Evolutionary conservation across 2,329 filamentous ascomycete genomes (phyloP).

Genomic region (Fusarium denticulatum): DNA sequence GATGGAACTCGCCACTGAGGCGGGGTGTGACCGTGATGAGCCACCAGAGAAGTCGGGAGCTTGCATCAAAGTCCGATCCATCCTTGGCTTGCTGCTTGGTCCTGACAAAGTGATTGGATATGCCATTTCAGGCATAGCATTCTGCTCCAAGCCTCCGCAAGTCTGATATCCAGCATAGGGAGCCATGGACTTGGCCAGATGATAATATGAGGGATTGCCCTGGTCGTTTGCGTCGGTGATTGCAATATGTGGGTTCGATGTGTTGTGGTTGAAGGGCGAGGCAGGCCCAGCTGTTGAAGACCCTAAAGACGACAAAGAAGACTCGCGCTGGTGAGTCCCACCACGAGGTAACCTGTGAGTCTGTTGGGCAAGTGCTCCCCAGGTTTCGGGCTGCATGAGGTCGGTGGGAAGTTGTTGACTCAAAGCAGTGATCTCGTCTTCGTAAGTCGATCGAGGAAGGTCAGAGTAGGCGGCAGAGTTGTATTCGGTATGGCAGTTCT

Average conservation of each 20-base stretch:
- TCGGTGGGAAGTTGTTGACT: slow-evolving; percentile 39
- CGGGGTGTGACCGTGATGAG: slow-evolving; percentile 58
- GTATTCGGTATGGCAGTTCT: slow-evolving; percentile 35
- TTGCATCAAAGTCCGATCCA: slow-evolving; percentile 56
- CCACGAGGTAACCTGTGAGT: slow-evolving; percentile 52
- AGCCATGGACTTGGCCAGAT: slow-evolving; percentile 58
- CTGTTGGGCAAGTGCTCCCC: slow-evolving; percentile 51
- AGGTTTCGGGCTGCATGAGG: slow-evolving; percentile 56
- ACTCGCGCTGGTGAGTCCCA: slow-evolving; percentile 66
- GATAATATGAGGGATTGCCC: slow-evolving; percentile 55
- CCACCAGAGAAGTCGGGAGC: slow-evolving; percentile 57
- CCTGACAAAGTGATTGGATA: slow-evolving; percentile 54
- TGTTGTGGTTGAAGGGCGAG: slow-evolving; percentile 66
- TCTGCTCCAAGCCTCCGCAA: slow-evolving; percentile 46
- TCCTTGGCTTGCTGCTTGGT: slow-evolving; percentile 49
- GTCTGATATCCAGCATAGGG: slow-evolving; percentile 56
- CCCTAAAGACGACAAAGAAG: slow-evolving; percentile 68
- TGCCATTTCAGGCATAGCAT: slow-evolving; percentile 51
- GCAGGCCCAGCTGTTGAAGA: slow-evolving; percentile 67
- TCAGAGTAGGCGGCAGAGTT: slow-evolving; percentile 30
- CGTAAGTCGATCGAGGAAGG: slow-evolving; percentile 31
- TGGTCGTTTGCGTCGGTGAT: slow-evolving; percentile 60
- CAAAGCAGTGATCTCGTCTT: slow-evolving; percentile 43
- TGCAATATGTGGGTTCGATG: slow-evolving; percentile 67
- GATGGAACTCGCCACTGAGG: slow-evolving; percentile 67